Evolutionary conservation across 176 grass and related monocot species (phyloP).

Genomic region (Phoenix dactylifera): DNA sequence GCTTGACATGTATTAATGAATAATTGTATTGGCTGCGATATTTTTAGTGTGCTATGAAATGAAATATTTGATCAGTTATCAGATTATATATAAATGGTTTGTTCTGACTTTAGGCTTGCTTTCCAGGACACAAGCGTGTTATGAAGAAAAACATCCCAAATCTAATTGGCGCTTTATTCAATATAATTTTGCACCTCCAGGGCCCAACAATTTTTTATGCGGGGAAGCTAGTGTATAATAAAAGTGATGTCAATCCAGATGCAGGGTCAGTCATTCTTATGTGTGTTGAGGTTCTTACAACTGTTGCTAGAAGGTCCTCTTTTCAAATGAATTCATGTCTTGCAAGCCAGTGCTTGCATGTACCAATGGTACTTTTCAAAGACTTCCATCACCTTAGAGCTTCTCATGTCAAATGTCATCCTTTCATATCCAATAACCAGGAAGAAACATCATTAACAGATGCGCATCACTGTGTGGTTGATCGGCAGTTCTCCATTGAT

Average conservation of each 20-base stretch:
- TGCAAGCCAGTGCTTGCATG: slow-evolving; percentile 62
- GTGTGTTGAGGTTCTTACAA: slow-evolving; percentile 77
- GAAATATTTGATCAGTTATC: too few species aligned
- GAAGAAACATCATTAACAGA: slow-evolving; percentile 12
- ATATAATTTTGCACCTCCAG: slow-evolving; percentile 75
- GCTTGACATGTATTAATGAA: too few species aligned
- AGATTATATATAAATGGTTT: not conserved
- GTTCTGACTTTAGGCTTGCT: not conserved
- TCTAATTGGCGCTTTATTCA: slow-evolving; percentile 65
- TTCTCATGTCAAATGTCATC: slow-evolving; percentile 4
- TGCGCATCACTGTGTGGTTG: slow-evolving; percentile 37
- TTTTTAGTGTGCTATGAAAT: too few species aligned
- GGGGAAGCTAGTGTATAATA: slow-evolving; percentile 29
- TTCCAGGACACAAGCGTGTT: slow-evolving; percentile 58
- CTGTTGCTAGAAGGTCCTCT: slow-evolving; percentile 57
- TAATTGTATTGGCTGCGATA: too few species aligned
- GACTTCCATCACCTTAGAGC: slow-evolving; percentile 47
- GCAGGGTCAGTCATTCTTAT: slow-evolving; percentile 61
- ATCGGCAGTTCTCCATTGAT: slow-evolving; percentile 65
- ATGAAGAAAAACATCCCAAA: slow-evolving; percentile 61
- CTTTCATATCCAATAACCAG: slow-evolving; percentile 15
- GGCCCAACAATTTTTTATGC: slow-evolving; percentile 60
- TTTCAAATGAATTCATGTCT: slow-evolving; percentile 62
- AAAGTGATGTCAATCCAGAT: slow-evolving; percentile 42
- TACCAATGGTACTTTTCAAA: slow-evolving; percentile 64